Percentiles rank a stretch among this genome's conserved stretches.
phyloP scores from a whole-genome alignment of 2,329 filamentous ascomycete genomes.

The Trichoderma cornu-damae region DNA sequence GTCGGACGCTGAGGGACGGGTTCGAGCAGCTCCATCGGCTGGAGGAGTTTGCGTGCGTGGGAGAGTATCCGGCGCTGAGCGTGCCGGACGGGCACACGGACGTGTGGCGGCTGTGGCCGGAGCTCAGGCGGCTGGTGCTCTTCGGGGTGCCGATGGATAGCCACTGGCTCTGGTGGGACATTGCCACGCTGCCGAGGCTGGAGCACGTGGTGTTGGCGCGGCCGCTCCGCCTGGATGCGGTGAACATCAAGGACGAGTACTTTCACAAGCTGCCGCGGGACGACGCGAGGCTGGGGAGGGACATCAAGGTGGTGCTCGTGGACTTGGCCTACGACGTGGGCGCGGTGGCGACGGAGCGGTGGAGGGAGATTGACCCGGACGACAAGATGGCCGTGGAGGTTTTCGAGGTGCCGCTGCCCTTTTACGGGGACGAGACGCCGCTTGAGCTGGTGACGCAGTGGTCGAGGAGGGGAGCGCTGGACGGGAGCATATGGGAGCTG shows the following conservation, averaged over 20 bases:
- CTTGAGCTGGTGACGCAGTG: conserved; percentile 34
- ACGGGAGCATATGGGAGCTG: conserved; percentile 38
- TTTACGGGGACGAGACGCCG: conserved; percentile 36
- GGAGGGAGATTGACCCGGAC: conserved; percentile 35
- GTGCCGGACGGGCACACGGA: conserved; percentile 32
- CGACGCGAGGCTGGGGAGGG: conserved; percentile 26
- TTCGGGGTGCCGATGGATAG: conserved; percentile 38
- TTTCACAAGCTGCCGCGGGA: conserved; percentile 32
- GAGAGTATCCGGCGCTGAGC: conserved; percentile 42
- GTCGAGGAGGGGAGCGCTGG: conserved; percentile 38
- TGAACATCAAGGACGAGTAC: conserved; percentile 40
- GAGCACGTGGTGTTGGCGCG: conserved; percentile 41
- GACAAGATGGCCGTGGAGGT: conserved; percentile 36
- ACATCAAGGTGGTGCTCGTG: conserved; percentile 32
- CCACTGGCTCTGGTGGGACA: conserved; percentile 36
- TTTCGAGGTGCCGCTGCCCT: conserved; percentile 37
- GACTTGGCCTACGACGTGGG: conserved; percentile 27
- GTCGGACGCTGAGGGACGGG: conserved; percentile 40
- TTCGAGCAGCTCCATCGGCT: conserved; percentile 40
- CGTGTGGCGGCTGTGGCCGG: conserved; percentile 42
- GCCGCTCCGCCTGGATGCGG: conserved; percentile 30
- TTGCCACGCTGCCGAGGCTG: conserved; percentile 35
- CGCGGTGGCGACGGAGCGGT: conserved; percentile 27
- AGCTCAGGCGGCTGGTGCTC: conserved; percentile 39
- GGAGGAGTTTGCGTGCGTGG: conserved; percentile 45